Base-by-base conservation (phyloP, 129 eudicot genomes). In the Chrysanthemum seticuspe region DNA sequence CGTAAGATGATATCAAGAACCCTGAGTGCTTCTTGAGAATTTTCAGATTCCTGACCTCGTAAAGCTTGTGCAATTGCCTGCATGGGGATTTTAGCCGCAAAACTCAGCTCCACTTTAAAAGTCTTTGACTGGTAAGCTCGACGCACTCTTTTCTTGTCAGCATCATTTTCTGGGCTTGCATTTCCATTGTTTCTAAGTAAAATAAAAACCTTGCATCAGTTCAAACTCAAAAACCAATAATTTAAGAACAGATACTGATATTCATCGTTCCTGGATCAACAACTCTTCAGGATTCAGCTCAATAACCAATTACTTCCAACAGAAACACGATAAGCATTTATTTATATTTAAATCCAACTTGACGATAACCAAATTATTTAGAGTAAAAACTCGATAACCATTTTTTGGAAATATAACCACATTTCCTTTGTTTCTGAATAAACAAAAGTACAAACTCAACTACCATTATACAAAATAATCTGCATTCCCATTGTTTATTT, bases 51-150 rank as follows among this genome's bases (percentile, higher is more conserved):
- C 62, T 85, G 91, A 10, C 98, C 98, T 8, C 96, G 83, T 11
- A 92, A 64, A 3, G 96, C 98, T 71, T 87, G 87, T 6, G 88
- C 96, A 67, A 92, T 89, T 36, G 96, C 87, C 82, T 89, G 95
- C 98, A 92, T 89, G 1, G 98, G 96, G 48, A 92, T 92, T 75
- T 83, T 89, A 0, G 96, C 96, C 23, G 98, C 98, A 81, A 83
- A 92, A 63, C 91, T 87, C 50, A 92, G 74, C 76, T 92, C 98
- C 47, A 92, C 95, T 76, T 89, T 92, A 66, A 78, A 89, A 7
- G 89, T 88, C 36, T 92, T 92, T 0, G 96, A 87, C 23, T 85
- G 84, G 70, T 89, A 92, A 0, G 91, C 85, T 0, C 97, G 87
- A 13, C 96, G 75, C 12, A 83, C 0, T 71, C 96, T 77, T 58